Evolutionary conservation across 352 stramenopile species (phyloP).

Genomic region (Globisporangium takayamanum): DNA sequence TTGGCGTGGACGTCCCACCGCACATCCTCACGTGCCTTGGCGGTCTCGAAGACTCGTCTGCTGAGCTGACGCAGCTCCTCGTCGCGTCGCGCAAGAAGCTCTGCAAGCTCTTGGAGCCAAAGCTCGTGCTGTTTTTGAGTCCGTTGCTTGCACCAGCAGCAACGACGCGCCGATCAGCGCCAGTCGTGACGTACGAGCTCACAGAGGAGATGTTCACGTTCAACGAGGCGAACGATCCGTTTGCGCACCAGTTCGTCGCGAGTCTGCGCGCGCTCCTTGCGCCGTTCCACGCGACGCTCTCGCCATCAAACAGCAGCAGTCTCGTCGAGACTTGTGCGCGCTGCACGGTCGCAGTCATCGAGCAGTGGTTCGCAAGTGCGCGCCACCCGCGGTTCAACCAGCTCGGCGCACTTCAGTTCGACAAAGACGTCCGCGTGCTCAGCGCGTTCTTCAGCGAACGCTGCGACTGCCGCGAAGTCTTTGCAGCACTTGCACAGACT

Average conservation of each 20-base stretch:
- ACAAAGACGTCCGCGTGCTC: slow-evolving; percentile 81
- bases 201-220: slow-evolving; percentile 82
- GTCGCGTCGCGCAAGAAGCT: slow-evolving; percentile 64
- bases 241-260: slow-evolving; percentile 67
- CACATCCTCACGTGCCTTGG: slow-evolving; percentile 69
- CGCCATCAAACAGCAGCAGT: slow-evolving; percentile 45
- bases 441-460: slow-evolving; percentile 51
- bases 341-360: slow-evolving; percentile 39
- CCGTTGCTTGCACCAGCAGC: slow-evolving; percentile 39
- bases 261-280: slow-evolving; percentile 46
- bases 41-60: slow-evolving; percentile 62
- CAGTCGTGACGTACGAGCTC: slow-evolving; percentile 67
- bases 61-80: slow-evolving; percentile 68
- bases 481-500: slow-evolving; percentile 59
- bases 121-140: slow-evolving; percentile 46
- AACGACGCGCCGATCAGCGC: slow-evolving; percentile 28
- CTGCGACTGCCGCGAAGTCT: slow-evolving; percentile 47
- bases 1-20: slow-evolving; percentile 56
- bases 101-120: slow-evolving; percentile 68
- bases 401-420: slow-evolving; percentile 78
- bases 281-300: slow-evolving; percentile 47
- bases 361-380: slow-evolving; percentile 51
- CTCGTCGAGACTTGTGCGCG: slow-evolving; percentile 45
- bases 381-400: slow-evolving; percentile 63
- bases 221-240: slow-evolving; percentile 86